Conservation (phyloP, 108 stramenopile genomes). For the Schizochytrium sp. region DNA sequence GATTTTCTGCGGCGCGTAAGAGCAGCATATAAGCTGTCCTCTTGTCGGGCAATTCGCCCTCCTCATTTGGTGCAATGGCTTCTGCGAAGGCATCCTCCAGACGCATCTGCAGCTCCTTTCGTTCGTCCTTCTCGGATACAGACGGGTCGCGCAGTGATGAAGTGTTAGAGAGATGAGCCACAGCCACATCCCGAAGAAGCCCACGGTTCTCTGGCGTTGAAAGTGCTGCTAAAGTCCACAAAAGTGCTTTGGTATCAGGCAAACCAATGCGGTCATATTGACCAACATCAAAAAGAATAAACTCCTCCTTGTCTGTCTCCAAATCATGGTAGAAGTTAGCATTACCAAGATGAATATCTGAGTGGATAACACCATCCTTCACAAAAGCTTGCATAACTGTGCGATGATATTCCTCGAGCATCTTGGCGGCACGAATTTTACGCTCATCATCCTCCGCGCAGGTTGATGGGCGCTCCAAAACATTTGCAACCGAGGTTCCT, state of each 20-base stretch:
- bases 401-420: slow-evolving; percentile 41
- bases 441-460: background rate
- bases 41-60: slow-evolving; percentile 57
- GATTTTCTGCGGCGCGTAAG: slow-evolving; percentile 17
- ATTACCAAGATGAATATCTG: slow-evolving; percentile 57
- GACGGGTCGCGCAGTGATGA: background rate
- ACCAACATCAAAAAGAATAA: slow-evolving; percentile 49
- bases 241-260: slow-evolving; percentile 44
- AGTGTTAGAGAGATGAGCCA: slow-evolving; percentile 51
- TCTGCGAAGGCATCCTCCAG: slow-evolving; percentile 31
- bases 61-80: slow-evolving; percentile 5
- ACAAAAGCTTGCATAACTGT: slow-evolving; percentile 56
- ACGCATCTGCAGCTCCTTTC: background rate
- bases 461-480: background rate
- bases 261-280: slow-evolving; percentile 51
- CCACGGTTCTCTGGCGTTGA: background rate
- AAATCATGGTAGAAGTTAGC: slow-evolving; percentile 31
- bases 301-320: slow-evolving; percentile 26
- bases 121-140: slow-evolving; percentile 2
- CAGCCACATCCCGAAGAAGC: background rate
- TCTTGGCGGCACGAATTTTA: background rate
- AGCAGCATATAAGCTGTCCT: slow-evolving; percentile 57
- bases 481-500: slow-evolving; percentile 52
- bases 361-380: slow-evolving; percentile 52
- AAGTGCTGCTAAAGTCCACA: slow-evolving; percentile 47